Evolutionary conservation across 768 basidiomycete species (phyloP), one percentile per base, ranked within the genome.

Genomic region (Boletales sp.): DNA sequence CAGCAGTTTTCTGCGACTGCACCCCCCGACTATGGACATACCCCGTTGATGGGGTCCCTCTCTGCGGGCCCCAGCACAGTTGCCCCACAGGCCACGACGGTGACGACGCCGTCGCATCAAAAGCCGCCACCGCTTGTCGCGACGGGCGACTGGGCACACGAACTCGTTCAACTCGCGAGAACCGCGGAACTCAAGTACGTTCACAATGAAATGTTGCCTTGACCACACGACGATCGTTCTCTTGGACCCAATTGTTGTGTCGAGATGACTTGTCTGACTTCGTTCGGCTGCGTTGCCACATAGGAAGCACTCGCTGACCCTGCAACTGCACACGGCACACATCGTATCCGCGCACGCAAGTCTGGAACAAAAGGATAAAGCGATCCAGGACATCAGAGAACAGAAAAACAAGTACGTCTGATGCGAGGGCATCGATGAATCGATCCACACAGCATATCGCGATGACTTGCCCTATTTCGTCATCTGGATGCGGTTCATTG

Each of bases 171-270:
- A 46, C 77, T 92, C 11, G 90, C 90, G 7, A 91, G 88, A 72
- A 89, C 87, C 2, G 90, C 90, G 9, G 90, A 92, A 64, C 77
- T 92, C 61, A 92, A 92, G 90, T 92, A 66, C 58, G 87, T 79
- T 47, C 35, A 40, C 43, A 14, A 35, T 12, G 40, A 40, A 19
- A 31, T 54, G 32, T 53, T 18, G 30, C 33, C 30, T 39, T 30
- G 17, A 21, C 35, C 37, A 32, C 44, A 36, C 17, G 48, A 21
- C 35, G 43, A 46, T 33, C 21, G 44, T 42, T 43, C n/a, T 48
- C 36, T 41, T 39, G 46, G 34, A 41, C 42, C 28, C 10, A 25
- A 21, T 15, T 35, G 41, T 14, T 18, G 8, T 46, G 10, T 19
- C 41, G 37, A 41, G 48, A 38, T 49, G 53, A 48, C 48, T 25